Evolutionary conservation across 2,329 filamentous ascomycete genomes (phyloP).

Genomic region (Pyricularia sp.): DNA sequence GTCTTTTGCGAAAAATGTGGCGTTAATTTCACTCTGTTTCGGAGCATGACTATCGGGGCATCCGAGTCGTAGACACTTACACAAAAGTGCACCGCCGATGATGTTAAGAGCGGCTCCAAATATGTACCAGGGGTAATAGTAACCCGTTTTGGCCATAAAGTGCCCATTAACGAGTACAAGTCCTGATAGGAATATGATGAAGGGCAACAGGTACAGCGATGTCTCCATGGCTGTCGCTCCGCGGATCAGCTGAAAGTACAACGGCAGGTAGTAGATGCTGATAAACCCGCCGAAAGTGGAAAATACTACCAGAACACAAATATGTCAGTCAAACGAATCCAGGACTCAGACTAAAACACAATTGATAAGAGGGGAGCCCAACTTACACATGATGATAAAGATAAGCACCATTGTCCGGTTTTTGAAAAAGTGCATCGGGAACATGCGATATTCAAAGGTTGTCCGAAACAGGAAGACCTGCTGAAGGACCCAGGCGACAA

Average conservation of each 20-base stretch:
- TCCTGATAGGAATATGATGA: conserved; percentile 15
- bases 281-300: conserved; percentile 20
- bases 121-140: conserved; percentile 10
- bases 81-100: neutral
- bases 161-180: neutral
- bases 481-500: conserved; percentile 29
- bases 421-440: neutral
- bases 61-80: neutral
- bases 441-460: neutral
- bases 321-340: conserved; percentile 34
- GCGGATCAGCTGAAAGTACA: conserved; percentile 39
- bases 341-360: conserved; percentile 29
- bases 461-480: conserved; percentile 20
- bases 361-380: neutral
- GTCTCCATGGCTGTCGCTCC: conserved; percentile 26
- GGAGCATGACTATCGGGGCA: neutral
- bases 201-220: conserved; percentile 27
- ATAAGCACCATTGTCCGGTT: neutral
- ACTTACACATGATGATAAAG: neutral
- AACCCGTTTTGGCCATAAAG: conserved; percentile 8
- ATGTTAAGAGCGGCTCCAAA: neutral
- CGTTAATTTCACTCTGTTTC: too few species aligned
- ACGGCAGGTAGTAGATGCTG: conserved; percentile 37
- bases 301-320: conserved; percentile 15
- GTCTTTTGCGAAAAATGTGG: too few species aligned